phyloP scores from a whole-genome alignment of 805 yeast species.

The Candida michaelii region DNA sequence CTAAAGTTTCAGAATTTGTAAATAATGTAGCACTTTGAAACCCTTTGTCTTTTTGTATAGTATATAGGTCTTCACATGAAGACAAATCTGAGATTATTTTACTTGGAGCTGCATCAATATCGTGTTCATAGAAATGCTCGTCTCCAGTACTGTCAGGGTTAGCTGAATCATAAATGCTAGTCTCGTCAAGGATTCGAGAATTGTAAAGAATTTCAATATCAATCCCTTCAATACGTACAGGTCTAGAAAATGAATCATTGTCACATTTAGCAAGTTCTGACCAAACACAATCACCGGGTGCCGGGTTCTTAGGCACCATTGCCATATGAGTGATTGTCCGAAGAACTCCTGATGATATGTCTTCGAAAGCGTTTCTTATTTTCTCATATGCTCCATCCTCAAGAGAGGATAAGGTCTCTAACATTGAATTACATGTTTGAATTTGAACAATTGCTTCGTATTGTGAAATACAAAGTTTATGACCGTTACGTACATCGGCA shows the following conservation, averaged over 20 bases:
- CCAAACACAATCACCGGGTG: constrained; percentile 12
- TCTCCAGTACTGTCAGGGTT: neutral
- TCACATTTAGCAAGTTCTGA: constrained; percentile 13
- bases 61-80: constrained; percentile 5
- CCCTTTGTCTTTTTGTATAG: neutral
- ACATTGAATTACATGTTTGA: constrained; percentile 16
- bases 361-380: constrained; percentile 16
- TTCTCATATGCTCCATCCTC: constrained; percentile 15
- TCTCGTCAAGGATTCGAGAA: neutral
- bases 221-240: constrained; percentile 9
- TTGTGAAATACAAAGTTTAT: constrained; percentile 12
- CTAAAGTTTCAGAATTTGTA: constrained; percentile 9
- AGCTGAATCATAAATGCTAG: constrained; percentile 1
- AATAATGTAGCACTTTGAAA: constrained; percentile 8
- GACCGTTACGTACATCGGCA: constrained; percentile 3
- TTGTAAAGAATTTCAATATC: constrained; percentile 8
- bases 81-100: constrained; percentile 11
- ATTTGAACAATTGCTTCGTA: constrained; percentile 13
- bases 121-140: constrained; percentile 11
- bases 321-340: constrained; percentile 11
- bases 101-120: constrained; percentile 12
- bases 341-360: constrained; percentile 15
- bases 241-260: constrained; percentile 8
- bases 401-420: constrained; percentile 14
- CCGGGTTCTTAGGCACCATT: constrained; percentile 8